A percentile compares a stretch with the other conserved stretches of the same genome.
phyloP scores from a whole-genome alignment of 352 stramenopile genomes.

The Pythium pyrilobum region DNA sequence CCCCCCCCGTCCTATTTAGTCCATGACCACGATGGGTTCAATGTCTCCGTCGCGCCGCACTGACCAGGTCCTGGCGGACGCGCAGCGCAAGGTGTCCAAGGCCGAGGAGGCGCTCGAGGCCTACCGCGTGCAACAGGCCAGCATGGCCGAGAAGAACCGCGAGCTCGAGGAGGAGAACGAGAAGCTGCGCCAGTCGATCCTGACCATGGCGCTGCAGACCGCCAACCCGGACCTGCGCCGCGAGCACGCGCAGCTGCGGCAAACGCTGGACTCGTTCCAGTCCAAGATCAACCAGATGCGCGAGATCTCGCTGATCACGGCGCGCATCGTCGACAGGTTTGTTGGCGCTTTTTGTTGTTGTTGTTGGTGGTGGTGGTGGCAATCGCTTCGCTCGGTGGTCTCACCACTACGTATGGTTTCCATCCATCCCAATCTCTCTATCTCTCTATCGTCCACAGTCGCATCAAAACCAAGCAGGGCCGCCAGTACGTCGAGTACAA shows the following conservation, averaged over 20 bases:
- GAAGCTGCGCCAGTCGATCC: conserved; percentile 69
- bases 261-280: conserved; percentile 85
- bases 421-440: too few species aligned
- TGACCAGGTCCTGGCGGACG: conserved; percentile 53
- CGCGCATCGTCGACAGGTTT: conserved; percentile 83
- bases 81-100: conserved; percentile 65
- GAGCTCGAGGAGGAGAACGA: conserved; percentile 79
- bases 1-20: conserved; percentile 7
- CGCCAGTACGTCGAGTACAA: conserved; percentile 88
- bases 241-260: conserved; percentile 76
- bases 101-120: conserved; percentile 55
- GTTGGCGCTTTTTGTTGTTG: too few species aligned
- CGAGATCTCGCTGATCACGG: conserved; percentile 79
- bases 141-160: conserved; percentile 63
- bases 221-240: conserved; percentile 72
- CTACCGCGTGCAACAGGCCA: conserved; percentile 45
- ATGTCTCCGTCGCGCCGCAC: conserved; percentile 18
- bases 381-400: too few species aligned
- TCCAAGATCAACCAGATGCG: conserved; percentile 87
- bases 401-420: too few species aligned
- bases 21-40: conserved; percentile 26
- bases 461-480: conserved; percentile 83
- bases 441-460: conserved; percentile 25
- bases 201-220: conserved; percentile 69
- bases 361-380: too few species aligned